phyloP scores from a whole-genome alignment of 331 rosid species.

The Saraca asoca region DNA sequence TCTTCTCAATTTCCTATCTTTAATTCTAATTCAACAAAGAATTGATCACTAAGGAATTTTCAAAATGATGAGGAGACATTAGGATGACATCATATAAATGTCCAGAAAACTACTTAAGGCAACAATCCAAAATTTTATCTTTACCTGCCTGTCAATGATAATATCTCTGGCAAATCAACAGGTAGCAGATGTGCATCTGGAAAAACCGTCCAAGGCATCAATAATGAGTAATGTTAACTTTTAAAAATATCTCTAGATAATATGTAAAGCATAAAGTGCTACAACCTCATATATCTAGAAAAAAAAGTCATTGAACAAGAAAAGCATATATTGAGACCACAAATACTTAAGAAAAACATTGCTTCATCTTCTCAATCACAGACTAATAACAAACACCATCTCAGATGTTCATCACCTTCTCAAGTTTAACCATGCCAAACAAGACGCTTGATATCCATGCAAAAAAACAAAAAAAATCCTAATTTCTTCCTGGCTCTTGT shows the following conservation, averaged over 20 bases:
- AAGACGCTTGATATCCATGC: conserved; percentile 13
- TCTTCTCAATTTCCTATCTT: neutral
- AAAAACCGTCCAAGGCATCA: conserved; percentile 27
- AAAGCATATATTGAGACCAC: neutral
- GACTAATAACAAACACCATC: too few relatives aligned
- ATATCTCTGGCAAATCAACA: conserved; percentile 79
- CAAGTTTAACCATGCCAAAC: conserved; percentile 12
- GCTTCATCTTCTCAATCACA: too few relatives aligned
- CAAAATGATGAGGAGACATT: conserved; percentile 1
- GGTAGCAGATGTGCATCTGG: conserved; percentile 91
- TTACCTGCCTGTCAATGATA: conserved; percentile 76
- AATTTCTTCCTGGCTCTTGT: conserved; percentile 13
- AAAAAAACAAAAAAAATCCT: too few relatives aligned
- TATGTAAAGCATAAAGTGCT: conserved; percentile 7
- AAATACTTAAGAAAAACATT: too few relatives aligned
- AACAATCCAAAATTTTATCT: conserved; percentile 24
- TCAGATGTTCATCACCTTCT: conserved; percentile 19
- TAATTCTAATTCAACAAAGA: neutral
- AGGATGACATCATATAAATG: conserved; percentile 14
- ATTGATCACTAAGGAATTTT: neutral
- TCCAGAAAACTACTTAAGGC: conserved; percentile 1
- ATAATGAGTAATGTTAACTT: neutral
- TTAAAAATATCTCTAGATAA: neutral
- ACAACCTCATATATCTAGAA: conserved; percentile 14
- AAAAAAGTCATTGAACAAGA: neutral